Percentiles rank a stretch among this genome's conserved stretches.
Evolutionary conservation across 805 yeast species (phyloP).

Genomic region (Kuraishia floccosa): DNA sequence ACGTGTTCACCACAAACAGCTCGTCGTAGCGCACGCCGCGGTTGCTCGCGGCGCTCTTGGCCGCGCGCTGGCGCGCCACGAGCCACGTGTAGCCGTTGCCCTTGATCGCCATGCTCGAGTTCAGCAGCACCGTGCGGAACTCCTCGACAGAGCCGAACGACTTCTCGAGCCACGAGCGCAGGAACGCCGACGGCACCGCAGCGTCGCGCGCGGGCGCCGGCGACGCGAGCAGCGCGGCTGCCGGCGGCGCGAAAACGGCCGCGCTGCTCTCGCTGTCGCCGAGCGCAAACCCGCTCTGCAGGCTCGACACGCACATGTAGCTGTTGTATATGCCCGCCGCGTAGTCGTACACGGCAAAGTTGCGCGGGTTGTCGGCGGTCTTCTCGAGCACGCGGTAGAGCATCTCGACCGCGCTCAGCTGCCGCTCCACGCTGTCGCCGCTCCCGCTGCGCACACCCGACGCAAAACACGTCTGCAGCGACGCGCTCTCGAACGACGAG

Average conservation of each 20-base stretch:
- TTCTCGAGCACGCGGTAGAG: slow-evolving; percentile 23
- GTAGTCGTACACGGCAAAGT: slow-evolving; percentile 28
- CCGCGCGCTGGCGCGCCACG: slow-evolving; percentile 43
- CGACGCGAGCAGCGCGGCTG: slow-evolving; percentile 27
- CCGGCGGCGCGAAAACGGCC: slow-evolving; percentile 9
- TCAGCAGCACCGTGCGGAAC: slow-evolving; percentile 57
- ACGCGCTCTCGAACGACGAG: slow-evolving; percentile 16
- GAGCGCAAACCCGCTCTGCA: slow-evolving; percentile 22
- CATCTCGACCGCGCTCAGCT: slow-evolving; percentile 11
- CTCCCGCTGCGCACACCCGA: slow-evolving; percentile 9
- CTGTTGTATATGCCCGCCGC: slow-evolving; percentile 36
- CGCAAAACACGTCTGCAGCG: slow-evolving; percentile 15
- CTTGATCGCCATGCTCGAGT: slow-evolving; percentile 58
- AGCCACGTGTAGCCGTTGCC: slow-evolving; percentile 94
- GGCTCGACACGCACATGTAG: slow-evolving; percentile 36
- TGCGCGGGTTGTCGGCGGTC: slow-evolving; percentile 33
- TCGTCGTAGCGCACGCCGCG: slow-evolving; percentile 19
- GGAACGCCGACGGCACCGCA: slow-evolving; percentile 16
- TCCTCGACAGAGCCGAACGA: slow-evolving; percentile 73
- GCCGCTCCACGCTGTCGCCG: no score
- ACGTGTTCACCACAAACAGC: slow-evolving; percentile 69
- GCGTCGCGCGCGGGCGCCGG: slow-evolving; percentile 23
- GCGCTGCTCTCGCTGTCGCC: neutral
- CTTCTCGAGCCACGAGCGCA: slow-evolving; percentile 36
- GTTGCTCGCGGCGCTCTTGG: slow-evolving; percentile 10